Base-by-base conservation (phyloP, 169 alveolate genomes). In the Plasmodium gonderi region DNA sequence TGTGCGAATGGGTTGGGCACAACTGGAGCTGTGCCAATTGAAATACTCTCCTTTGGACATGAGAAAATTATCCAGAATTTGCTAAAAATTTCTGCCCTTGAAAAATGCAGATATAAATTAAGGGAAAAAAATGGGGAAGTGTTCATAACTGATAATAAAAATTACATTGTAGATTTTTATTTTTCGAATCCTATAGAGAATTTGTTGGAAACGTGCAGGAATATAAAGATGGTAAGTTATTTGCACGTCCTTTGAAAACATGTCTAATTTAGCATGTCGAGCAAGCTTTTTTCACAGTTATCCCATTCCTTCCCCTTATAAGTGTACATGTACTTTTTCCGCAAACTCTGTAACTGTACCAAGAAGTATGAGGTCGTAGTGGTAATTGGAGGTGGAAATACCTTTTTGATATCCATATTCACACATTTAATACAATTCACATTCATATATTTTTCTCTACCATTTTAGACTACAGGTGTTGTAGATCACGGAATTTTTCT, bases 401-500 rank as follows among this genome's bases (percentile, higher is more conserved):
- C n/a, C n/a, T n/a, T n/a, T n/a, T n/a, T n/a, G n/a, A n/a, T n/a
- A n/a, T n/a, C n/a, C n/a, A n/a, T n/a, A n/a, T n/a, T n/a, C n/a
- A n/a, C n/a, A n/a, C n/a, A n/a, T n/a, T n/a, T n/a, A n/a, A n/a
- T n/a, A n/a, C n/a, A n/a, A n/a, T n/a, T n/a, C n/a, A n/a, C n/a
- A n/a, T n/a, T n/a, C n/a, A n/a, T n/a, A n/a, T 12, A 0, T 1
- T 42, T 23, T 9, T 12, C 67, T 12, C 75, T 44, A n/a, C n/a
- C n/a, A n/a, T 51, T 42, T 12, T 91, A 95, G 97, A 75, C 95
- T 3, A 96, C 95, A 11, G 98, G 98, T 6, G 98, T 96, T 23
- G 96, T 96, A 12, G 96, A 96, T 67, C 91, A 93, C 33, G 98
- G 98, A 3, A 80, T 96, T 40, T 96, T 96, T 87, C 76, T 95